phyloP scores from a whole-genome alignment of 1,139 yeast species.

The Yamadazyma epiphylla region DNA sequence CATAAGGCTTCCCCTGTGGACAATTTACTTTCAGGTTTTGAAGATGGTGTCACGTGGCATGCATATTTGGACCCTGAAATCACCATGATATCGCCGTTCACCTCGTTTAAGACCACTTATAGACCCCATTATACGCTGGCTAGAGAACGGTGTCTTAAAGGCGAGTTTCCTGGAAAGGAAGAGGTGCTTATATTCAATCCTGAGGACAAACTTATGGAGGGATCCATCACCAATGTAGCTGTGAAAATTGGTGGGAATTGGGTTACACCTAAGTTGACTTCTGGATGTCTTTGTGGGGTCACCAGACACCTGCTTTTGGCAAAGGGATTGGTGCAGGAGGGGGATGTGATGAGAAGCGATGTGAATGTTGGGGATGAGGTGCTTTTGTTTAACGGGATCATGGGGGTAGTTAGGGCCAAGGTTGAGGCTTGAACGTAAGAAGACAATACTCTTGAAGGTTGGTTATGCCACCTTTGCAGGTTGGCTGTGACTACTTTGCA shows the following conservation, averaged over 20 bases:
- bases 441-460: too few relatives aligned
- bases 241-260: conserved; percentile 49
- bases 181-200: conserved; percentile 74
- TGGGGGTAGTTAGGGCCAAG: conserved; percentile 74
- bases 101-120: conserved; percentile 83
- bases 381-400: conserved; percentile 73
- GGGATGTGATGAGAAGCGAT: conserved; percentile 38
- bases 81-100: conserved; percentile 64
- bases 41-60: conserved; percentile 37
- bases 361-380: conserved; percentile 62
- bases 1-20: conserved; percentile 31
- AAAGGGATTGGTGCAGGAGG: conserved; percentile 56
- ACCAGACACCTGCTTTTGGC: conserved; percentile 63
- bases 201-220: conserved; percentile 67
- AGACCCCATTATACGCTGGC: conserved; percentile 64
- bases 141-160: conserved; percentile 46
- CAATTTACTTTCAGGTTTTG: conserved; percentile 43
- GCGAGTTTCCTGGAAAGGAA: conserved; percentile 32
- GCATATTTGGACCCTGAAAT: conserved; percentile 59
- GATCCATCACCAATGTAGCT: conserved; percentile 82
- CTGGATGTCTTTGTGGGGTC: conserved; percentile 88
- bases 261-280: conserved; percentile 73
- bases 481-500: too few relatives aligned
- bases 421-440: too few relatives aligned
- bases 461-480: too few relatives aligned